Conservation (phyloP, 1,139 yeast species). For the Candida dubliniensis region DNA sequence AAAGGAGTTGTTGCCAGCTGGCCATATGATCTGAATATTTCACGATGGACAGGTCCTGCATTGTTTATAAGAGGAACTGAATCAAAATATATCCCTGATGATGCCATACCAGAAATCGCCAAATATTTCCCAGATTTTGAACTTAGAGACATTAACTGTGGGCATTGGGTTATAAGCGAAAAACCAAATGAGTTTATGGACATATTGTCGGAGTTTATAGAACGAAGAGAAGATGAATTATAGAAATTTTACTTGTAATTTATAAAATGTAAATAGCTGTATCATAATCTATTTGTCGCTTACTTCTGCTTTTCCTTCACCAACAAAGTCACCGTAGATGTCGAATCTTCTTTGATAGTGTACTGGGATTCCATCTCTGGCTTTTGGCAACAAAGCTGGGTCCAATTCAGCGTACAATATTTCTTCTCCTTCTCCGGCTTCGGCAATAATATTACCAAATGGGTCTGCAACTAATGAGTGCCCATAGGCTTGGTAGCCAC, state of each 20-base stretch:
- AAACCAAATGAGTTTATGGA: slow-evolving; percentile 70
- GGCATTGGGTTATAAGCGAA: slow-evolving; percentile 91
- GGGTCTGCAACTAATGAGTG: slow-evolving; percentile 90
- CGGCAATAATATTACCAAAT: slow-evolving; percentile 72
- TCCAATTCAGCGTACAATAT: slow-evolving; percentile 79
- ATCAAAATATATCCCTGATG: slow-evolving; percentile 85
- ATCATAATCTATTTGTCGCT: slow-evolving; percentile 27
- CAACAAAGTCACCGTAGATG: slow-evolving; percentile 69
- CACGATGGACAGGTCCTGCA: slow-evolving; percentile 69
- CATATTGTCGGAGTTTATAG: slow-evolving; percentile 57
- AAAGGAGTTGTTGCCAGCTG: slow-evolving; percentile 69
- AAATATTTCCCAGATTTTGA: slow-evolving; percentile 77
- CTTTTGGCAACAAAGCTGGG: slow-evolving; percentile 56
- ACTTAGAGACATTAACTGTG: slow-evolving; percentile 72
- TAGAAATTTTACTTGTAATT: slow-evolving; percentile 5
- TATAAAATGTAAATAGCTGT: background rate
- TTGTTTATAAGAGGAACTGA: slow-evolving; percentile 78
- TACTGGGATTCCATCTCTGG: slow-evolving; percentile 76
- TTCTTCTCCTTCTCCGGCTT: slow-evolving; percentile 85
- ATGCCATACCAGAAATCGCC: slow-evolving; percentile 72
- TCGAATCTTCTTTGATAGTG: slow-evolving; percentile 77
- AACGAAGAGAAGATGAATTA: slow-evolving; percentile 49
- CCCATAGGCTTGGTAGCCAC: slow-evolving; percentile 88
- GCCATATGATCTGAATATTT: slow-evolving; percentile 62
- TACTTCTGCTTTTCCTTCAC: slow-evolving; percentile 41